A percentile compares a stretch with the other conserved stretches of the same genome.
Evolutionary conservation across 2,329 filamentous ascomycete genomes (phyloP).

Genomic region (Gliomastix tumulicola): DNA sequence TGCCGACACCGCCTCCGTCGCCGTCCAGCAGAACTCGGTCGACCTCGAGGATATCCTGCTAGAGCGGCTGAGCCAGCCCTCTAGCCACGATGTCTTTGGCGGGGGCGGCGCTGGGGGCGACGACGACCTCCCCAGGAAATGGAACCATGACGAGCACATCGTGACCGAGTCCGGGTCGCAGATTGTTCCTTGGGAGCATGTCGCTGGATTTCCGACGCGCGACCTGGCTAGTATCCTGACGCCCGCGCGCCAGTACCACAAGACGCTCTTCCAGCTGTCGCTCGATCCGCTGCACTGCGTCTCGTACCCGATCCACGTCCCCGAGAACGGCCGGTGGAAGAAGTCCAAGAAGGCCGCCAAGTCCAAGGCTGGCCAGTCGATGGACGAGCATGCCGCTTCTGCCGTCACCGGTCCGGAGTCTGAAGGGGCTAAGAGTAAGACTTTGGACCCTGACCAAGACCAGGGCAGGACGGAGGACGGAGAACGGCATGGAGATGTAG

Average conservation of each 20-base stretch:
- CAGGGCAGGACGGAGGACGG: conserved; percentile 15
- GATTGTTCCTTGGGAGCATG: conserved; percentile 62
- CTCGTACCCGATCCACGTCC: conserved; percentile 77
- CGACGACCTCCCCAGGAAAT: conserved; percentile 35
- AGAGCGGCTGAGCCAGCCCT: conserved; percentile 34
- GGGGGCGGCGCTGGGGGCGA: conserved; percentile 20
- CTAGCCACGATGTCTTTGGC: conserved; percentile 12
- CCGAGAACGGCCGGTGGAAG: conserved; percentile 73
- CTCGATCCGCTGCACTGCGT: conserved; percentile 75
- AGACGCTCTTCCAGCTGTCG: conserved; percentile 73
- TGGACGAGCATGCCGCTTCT: conserved; percentile 17
- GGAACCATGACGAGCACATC: conserved; percentile 47
- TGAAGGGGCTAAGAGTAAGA: conserved; percentile 1
- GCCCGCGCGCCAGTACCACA: conserved; percentile 69
- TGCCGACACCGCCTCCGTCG: conserved; percentile 22
- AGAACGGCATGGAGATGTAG: too few species aligned
- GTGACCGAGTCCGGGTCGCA: conserved; percentile 49
- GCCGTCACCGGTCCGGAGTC: conserved; percentile 4
- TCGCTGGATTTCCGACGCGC: conserved; percentile 67
- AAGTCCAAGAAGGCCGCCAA: conserved; percentile 48
- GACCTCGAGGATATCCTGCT: conserved; percentile 47
- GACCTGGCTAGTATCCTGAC: conserved; percentile 76
- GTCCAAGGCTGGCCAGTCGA: conserved; percentile 22
- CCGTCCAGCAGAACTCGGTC: conserved; percentile 18
- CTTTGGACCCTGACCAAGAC: conserved; percentile 15